Evolutionary conservation across 2,329 filamentous ascomycete species (phyloP), one percentile per base, ranked within the genome.

Genomic region (Hymenoscyphus occultus): DNA sequence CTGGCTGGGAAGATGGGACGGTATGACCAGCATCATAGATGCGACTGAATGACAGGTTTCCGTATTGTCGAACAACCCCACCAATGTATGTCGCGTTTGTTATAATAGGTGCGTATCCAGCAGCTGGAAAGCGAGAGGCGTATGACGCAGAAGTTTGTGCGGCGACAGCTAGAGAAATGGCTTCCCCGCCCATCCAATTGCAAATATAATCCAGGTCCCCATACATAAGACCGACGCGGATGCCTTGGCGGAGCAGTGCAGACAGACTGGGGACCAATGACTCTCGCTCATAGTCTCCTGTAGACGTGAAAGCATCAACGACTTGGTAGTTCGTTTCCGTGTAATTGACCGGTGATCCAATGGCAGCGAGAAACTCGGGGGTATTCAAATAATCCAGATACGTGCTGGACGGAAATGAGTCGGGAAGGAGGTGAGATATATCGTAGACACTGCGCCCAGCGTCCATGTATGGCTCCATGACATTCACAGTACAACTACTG

Each of bases 141-240:
- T 89, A 86, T 19, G 77, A 71, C 16, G 75, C 70, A 5, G 78
- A 78, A 32, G 82, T 77, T 58, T 81, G 77, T 12, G 81, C 79
- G 51, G 86, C 81, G 0, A 92, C 78, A 5, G 82, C 82, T 3
- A 92, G 80, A 2, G 88, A 90, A 54, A 91, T 81, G 1, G 88
- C 87, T 76, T 95, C 84, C 42, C 90, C 91, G n/a, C 92, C 91
- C 69, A 89, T 80, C 85, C 89, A 88, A 74, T 88, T 88, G 75
- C 85, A 88, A 66, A 86, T 82, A 72, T 85, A 88, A 75, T 88
- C 86, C 66, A 84, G 77, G 71, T 88, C 85, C 32, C 85, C 85
- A 74, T 94, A 91, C 63, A 93, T 83, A 65, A 95, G 78, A 5
- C 89, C 88, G 16, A 95, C 84, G 12, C 86, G 87, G 19, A 92